phyloP scores from a whole-genome alignment of 495 filamentous ascomycete genomes.

The Margaritispora aquatica region DNA sequence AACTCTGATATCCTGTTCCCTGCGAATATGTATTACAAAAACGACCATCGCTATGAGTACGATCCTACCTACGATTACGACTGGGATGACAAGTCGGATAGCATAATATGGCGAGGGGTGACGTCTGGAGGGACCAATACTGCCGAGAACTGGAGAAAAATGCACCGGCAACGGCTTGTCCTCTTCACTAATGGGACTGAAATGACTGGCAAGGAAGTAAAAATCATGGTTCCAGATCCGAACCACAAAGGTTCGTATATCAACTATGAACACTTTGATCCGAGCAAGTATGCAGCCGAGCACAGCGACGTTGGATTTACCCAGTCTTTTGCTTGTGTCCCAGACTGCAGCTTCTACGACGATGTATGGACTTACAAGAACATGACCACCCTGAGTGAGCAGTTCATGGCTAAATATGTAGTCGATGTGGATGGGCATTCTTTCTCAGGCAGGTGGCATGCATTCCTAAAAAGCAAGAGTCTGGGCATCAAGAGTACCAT shows the following conservation, averaged over 20 bases:
- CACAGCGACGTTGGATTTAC: conserved; percentile 42
- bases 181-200: conserved; percentile 60
- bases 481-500: conserved; percentile 68
- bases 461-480: conserved; percentile 57
- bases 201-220: conserved; percentile 37
- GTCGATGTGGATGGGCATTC: conserved; percentile 72
- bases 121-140: conserved; percentile 61
- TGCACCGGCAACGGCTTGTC: conserved; percentile 70
- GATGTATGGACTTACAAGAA: conserved; percentile 34
- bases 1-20: conserved; percentile 81
- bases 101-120: conserved; percentile 61
- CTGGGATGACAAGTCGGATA: conserved; percentile 53
- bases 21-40: conserved; percentile 66
- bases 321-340: conserved; percentile 28
- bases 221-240: conserved; percentile 31
- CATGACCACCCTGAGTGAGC: conserved; percentile 40
- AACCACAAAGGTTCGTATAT: conserved; percentile 19
- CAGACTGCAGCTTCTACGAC: conserved; percentile 43
- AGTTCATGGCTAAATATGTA: conserved; percentile 56
- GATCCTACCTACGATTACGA: conserved; percentile 40
- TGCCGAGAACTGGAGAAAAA: conserved; percentile 54
- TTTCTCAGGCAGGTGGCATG: conserved; percentile 64
- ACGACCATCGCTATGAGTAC: conserved; percentile 57
- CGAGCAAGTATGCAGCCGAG: conserved; percentile 31
- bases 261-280: conserved; percentile 32